Evolutionary conservation across 495 filamentous ascomycete species (phyloP).

Genomic region (Lophiotrema nucula): DNA sequence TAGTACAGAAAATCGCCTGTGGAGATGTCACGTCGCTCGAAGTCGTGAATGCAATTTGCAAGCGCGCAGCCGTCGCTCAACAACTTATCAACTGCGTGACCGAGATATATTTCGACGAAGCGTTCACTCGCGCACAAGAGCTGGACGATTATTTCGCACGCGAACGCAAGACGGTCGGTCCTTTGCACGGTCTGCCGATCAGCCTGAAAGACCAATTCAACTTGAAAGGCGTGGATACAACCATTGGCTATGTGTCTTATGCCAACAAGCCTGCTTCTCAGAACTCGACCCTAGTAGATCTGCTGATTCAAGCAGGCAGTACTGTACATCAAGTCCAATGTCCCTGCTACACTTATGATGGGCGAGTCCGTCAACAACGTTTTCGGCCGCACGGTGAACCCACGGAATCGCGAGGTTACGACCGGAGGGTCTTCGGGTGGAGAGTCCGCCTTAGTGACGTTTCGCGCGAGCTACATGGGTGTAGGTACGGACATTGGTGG

Average conservation of each 20-base stretch:
- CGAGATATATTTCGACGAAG: conserved; percentile 44
- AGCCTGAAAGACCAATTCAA: conserved; percentile 45
- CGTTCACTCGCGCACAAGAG: conserved; percentile 44
- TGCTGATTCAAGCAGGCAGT: conserved; percentile 7
- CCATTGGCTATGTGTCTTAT: conserved; percentile 27
- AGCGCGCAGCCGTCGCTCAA: conserved; percentile 46
- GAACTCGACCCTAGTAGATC: conserved; percentile 1
- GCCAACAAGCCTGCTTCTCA: neutral
- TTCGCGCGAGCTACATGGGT: conserved; percentile 23
- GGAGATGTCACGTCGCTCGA: conserved; percentile 17
- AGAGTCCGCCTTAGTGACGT: conserved; percentile 23
- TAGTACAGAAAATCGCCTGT: neutral
- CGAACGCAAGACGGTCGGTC: conserved; percentile 42
- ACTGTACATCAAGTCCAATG: conserved; percentile 9
- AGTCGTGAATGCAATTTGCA: conserved; percentile 52
- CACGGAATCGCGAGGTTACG: conserved; percentile 15
- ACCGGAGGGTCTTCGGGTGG: conserved; percentile 29
- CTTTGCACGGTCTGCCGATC: conserved; percentile 48
- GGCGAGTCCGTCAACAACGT: conserved; percentile 6
- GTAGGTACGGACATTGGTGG: conserved; percentile 35
- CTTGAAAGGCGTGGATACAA: conserved; percentile 31
- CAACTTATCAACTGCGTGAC: conserved; percentile 46
- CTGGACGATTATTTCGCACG: conserved; percentile 46
- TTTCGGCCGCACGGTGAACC: conserved; percentile 17
- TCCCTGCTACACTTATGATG: conserved; percentile 7